Evolutionary conservation across 1,284 basidiomycete genomes (phyloP).

Genomic region (Neonothopanus nambi): DNA sequence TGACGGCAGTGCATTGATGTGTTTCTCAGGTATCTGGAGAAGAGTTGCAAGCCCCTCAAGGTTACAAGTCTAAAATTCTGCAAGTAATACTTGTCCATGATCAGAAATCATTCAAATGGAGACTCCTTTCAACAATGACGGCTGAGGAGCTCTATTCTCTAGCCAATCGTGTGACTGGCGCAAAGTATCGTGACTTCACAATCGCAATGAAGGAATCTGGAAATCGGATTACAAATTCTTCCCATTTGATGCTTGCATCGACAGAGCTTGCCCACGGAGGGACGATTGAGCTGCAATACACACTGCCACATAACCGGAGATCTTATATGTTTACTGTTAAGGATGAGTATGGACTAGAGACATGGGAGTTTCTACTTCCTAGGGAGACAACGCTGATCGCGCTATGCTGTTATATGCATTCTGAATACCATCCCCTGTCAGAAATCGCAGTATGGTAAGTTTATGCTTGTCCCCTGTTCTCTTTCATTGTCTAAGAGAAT

Average conservation of each 20-base stretch:
- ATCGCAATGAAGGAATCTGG: conserved; percentile 5
- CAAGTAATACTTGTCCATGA: conserved; percentile 15
- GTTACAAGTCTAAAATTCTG: neutral
- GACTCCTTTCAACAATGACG: conserved; percentile 14
- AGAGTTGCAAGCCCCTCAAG: conserved; percentile 13
- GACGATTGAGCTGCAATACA: conserved; percentile 14
- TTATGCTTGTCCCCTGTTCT: neutral
- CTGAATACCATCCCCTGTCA: neutral
- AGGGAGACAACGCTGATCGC: neutral
- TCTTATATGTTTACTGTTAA: neutral
- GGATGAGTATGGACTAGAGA: neutral
- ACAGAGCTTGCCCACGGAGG: conserved; percentile 19
- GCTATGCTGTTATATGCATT: neutral
- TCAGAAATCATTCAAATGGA: conserved; percentile 15
- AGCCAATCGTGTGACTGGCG: conserved; percentile 22
- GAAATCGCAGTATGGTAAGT: conserved; percentile 20
- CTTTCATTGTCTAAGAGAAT: too few species aligned
- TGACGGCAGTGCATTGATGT: neutral
- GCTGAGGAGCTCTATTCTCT: conserved; percentile 23
- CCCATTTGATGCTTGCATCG: conserved; percentile 11
- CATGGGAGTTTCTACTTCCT: neutral
- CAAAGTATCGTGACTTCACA: conserved; percentile 18
- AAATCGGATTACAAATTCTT: conserved; percentile 13
- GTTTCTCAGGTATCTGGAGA: conserved; percentile 12
- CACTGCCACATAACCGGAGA: conserved; percentile 15